Conservation (phyloP, 2,329 filamentous ascomycete species). For the Metarhizium album region DNA sequence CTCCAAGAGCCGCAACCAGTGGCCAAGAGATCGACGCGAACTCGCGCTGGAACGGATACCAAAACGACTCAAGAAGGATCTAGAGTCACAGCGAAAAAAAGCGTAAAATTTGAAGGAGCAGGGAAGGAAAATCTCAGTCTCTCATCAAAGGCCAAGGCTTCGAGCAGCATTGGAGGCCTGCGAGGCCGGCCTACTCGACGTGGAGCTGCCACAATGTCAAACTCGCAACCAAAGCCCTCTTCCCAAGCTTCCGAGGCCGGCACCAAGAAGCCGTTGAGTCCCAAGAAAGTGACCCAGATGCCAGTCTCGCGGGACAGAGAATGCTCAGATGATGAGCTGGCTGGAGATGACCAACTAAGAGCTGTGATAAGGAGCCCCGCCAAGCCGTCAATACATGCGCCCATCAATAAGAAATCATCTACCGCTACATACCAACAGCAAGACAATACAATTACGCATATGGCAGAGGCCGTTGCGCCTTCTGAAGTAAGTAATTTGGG, state of each 20-base stretch:
- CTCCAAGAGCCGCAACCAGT: slow-evolving; percentile 14
- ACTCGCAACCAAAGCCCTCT: slow-evolving; percentile 21
- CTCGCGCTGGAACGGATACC: slow-evolving; percentile 15
- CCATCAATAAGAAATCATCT: slow-evolving; percentile 11
- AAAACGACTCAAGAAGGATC: slow-evolving; percentile 22
- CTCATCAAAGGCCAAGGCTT: slow-evolving; percentile 24
- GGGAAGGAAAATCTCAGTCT: slow-evolving; percentile 54
- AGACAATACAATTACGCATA: slow-evolving; percentile 6
- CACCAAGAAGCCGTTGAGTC: slow-evolving; percentile 45
- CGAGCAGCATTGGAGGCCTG: slow-evolving; percentile 19
- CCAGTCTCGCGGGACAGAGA: slow-evolving; percentile 32
- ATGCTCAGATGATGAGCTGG: slow-evolving; percentile 49
- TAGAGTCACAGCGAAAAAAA: slow-evolving; percentile 44
- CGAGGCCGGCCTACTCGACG: slow-evolving; percentile 34
- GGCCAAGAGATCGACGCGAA: slow-evolving; percentile 18
- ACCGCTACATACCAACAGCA: slow-evolving; percentile 6
- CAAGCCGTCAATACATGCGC: slow-evolving; percentile 25
- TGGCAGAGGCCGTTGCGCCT: slow-evolving; percentile 1
- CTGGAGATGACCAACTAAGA: slow-evolving; percentile 38
- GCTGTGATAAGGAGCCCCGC: slow-evolving; percentile 45
- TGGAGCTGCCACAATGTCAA: slow-evolving; percentile 20
- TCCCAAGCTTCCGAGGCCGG: slow-evolving; percentile 14
- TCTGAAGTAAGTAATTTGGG: slow-evolving; percentile 21
- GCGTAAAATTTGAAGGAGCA: slow-evolving; percentile 52
- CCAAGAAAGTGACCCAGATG: slow-evolving; percentile 54